These are phyloP conservation scores for Fusarium pseudoanthophilum DNA, from an alignment of 2,329 filamentous ascomycete species.

Conservation along the genomic window DNA sequence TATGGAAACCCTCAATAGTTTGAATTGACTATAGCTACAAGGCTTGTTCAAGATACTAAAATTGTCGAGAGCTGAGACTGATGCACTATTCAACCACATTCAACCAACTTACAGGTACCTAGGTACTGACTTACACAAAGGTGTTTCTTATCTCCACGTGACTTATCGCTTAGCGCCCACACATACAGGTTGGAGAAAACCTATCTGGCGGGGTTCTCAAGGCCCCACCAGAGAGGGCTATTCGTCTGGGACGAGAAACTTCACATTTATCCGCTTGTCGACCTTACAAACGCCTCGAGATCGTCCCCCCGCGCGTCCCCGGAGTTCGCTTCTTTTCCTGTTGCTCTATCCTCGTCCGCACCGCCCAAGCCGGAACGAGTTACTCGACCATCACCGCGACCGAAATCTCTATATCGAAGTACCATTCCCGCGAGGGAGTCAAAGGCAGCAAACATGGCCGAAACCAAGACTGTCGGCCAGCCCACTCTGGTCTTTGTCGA, in stretches of 20 bases:
- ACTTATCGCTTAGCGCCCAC: conserved; percentile 57
- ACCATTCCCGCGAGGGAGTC: conserved; percentile 30
- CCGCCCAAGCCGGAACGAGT: conserved; percentile 34
- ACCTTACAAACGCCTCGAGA: conserved; percentile 45
- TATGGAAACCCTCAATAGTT: background rate
- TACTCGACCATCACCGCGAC: conserved; percentile 30
- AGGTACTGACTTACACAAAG: too few species aligned
- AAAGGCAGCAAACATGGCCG: conserved; percentile 42
- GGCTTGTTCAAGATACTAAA: background rate
- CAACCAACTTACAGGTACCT: conserved; percentile 2
- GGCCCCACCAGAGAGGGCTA: conserved; percentile 54
- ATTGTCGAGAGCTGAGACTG: background rate
- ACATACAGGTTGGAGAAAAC: conserved; percentile 51
- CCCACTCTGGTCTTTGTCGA: conserved; percentile 81
- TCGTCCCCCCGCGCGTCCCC: conserved; percentile 32
- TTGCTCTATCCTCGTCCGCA: conserved; percentile 19
- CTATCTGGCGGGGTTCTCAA: conserved; percentile 49
- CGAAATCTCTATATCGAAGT: conserved; percentile 33
- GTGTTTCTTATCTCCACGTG: conserved; percentile 38
- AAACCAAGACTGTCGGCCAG: conserved; percentile 57
- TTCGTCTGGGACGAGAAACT: conserved; percentile 48
- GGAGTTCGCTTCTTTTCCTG: conserved; percentile 17
- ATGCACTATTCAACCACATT: background rate
- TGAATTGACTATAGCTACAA: background rate
- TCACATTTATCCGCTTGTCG: conserved; percentile 47